Evolutionary conservation across 257 asterid species (phyloP).

Genomic region (Coffea eugenioides): DNA sequence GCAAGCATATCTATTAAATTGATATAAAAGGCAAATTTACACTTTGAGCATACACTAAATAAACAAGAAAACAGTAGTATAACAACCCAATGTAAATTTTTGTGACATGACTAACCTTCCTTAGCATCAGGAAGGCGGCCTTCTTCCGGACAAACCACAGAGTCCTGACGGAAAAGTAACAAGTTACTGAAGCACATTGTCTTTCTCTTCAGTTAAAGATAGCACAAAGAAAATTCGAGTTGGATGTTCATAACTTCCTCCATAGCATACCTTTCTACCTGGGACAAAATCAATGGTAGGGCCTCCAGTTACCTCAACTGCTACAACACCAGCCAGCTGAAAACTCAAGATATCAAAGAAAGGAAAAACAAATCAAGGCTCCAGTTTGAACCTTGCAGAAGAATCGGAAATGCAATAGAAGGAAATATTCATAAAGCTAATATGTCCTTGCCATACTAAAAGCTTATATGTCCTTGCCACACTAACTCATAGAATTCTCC

Average conservation of each 20-base stretch:
- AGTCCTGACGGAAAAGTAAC: slow-evolving; percentile 46
- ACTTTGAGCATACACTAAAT: background rate
- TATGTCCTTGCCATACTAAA: no score
- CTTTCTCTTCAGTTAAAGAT: background rate
- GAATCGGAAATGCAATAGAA: background rate
- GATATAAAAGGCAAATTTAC: background rate
- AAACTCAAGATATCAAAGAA: slow-evolving; percentile 11
- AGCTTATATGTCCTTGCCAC: no score
- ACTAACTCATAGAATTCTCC: background rate
- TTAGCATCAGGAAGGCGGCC: slow-evolving; percentile 88
- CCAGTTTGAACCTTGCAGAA: background rate
- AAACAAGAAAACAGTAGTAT: background rate
- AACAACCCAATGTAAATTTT: background rate
- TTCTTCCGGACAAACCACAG: slow-evolving; percentile 58
- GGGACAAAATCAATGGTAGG: slow-evolving; percentile 66
- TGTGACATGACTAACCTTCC: slow-evolving; percentile 48
- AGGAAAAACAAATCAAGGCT: background rate
- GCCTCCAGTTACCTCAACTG: slow-evolving; percentile 87
- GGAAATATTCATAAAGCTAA: background rate
- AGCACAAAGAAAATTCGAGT: background rate
- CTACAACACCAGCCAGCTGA: slow-evolving; percentile 91
- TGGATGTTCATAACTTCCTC: background rate
- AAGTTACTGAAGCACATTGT: background rate
- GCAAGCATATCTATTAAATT: background rate
- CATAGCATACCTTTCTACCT: slow-evolving; percentile 68